Evolutionary conservation across 1,284 basidiomycete genomes (phyloP), one percentile per base, ranked within the genome.

Genomic region (Cystobasidium sp.): DNA sequence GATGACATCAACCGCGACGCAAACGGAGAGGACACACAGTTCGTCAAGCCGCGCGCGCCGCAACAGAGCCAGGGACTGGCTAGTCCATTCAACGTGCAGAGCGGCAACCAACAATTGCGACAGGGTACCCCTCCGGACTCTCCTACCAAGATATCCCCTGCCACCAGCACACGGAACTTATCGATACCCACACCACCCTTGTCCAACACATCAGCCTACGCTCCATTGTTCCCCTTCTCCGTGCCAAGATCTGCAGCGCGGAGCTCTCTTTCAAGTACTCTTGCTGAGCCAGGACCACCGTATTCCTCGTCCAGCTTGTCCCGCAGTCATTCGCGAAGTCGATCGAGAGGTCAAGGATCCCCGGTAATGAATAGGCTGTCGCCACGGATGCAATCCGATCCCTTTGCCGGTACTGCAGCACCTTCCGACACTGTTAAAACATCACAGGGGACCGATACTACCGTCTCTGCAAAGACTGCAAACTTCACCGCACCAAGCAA

Each of bases 321-420:
- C 18, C 24, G 69, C 31, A 71, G 58, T 31, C 55, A 44, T 43
- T 73, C 62, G 8, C 49, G 22, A 46, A 56, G 46, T 10, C 51
- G 63, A 12, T 66, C 63, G 9, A 51, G 46, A 53, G 49, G 31
- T 6, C 31, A 51, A 46, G 63, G 53, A 31, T 73, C 70, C 1
- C 70, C 70, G n/a, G n/a, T 66, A 14, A 43, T 73, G 14, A 66
- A 56, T 31, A 61, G 70, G n/a, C 63, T 55, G 3, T 73, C 70
- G 4, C 70, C 70, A 9, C 16, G 69, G 8, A 43, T 71, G 37
- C 39, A 44, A 16, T n/a, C 39, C n/a, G 69, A 71, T 24, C 49
- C 69, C 3, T 71, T 71, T 41, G 8, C 51, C 16, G 37, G 10
- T 6, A 12, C 24, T 5, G 16, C 67, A 68, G 41, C 51, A 20